Evolutionary conservation across 352 stramenopile genomes (phyloP).

Genomic region (Globisporangium canariense): DNA sequence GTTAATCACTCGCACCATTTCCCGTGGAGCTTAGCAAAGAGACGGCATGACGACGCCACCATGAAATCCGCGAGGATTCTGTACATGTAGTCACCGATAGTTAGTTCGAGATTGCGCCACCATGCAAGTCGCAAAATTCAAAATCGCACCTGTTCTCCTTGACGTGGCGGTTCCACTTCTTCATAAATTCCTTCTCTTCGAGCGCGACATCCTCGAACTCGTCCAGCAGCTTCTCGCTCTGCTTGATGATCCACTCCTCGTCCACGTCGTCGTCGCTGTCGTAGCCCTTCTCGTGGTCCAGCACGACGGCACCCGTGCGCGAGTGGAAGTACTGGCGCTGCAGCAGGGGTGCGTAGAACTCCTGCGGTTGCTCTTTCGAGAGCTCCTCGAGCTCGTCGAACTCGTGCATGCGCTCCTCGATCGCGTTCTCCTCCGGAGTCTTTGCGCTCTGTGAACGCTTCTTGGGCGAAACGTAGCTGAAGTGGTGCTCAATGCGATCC

Average conservation of each 20-base stretch:
- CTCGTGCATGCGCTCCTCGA: conserved; percentile 67
- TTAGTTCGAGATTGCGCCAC: not conserved
- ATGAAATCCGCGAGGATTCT: conserved; percentile 86
- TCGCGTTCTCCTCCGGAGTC: conserved; percentile 27
- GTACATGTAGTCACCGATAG: conserved; percentile 1
- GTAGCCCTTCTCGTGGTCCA: conserved; percentile 82
- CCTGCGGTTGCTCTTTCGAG: conserved; percentile 45
- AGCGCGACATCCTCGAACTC: conserved; percentile 87
- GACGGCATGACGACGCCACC: conserved; percentile 79
- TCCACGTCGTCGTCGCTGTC: conserved; percentile 88
- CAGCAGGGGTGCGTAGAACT: conserved; percentile 72
- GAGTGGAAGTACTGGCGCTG: conserved; percentile 89
- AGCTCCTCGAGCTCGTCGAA: conserved; percentile 70
- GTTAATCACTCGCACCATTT: conserved; percentile 55
- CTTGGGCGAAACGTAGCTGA: conserved; percentile 54
- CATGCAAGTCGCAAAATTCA: not conserved
- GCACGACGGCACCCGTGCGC: conserved; percentile 73
- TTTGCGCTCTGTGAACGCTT: conserved; percentile 27
- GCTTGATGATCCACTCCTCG: conserved; percentile 86
- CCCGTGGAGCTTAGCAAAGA: conserved; percentile 78
- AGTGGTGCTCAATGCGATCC: conserved; percentile 64
- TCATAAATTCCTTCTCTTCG: conserved; percentile 89
- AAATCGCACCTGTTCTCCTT: conserved; percentile 62
- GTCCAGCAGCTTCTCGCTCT: conserved; percentile 82
- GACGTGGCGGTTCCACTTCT: conserved; percentile 87